Base-by-base conservation (phyloP, 108 stramenopile species). In the Bacterosira constricta region DNA sequence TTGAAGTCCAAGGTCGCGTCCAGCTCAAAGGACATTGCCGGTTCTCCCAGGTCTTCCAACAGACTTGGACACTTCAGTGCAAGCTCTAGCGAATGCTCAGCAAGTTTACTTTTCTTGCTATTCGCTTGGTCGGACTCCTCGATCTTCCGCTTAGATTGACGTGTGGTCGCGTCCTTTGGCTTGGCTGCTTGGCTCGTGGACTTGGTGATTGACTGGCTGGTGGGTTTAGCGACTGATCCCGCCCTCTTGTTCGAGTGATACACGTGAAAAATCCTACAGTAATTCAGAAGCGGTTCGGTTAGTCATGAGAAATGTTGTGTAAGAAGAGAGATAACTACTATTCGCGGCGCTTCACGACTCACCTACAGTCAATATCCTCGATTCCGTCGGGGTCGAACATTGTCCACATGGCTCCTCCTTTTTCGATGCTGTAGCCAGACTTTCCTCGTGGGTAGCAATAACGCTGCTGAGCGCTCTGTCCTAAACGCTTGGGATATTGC, bases 401-500 rank as follows among this genome's bases (percentile, higher is more conserved):
- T 60, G 58, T 63, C 64, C 69, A 66, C 69, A 70, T 50, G 20
- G 60, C 80, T 11, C 86, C 91, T 23, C 91, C 91, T 41, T 88
- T 92, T n/a, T 63, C 59, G 20, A 60, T 67, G 30, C 72, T 66
- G 42, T 92, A 92, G 10, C 73, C 77, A 36, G 74, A 56, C 49
- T 83, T 41, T 20, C 91, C 91, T 58, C 85, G 83, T 6, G 91
- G 91, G 38, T 92, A 92, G 44, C 87, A 90, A 58, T 92, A 92
- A 27, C 91, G 83, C 47, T 92, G 91, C n/a, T 90, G 87, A 50
- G 90, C 25, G 31, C 56, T 12, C 18, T 49, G 47, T 49, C 36
- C 88, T 4, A 80, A 83, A 1, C 82, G 84, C 49, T 78, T 79
- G 10, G 90, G 84, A 70, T 83, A 87, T 57, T 86, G 66, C 18